Base-by-base conservation (phyloP, 306 rosid genomes). In the Argentina anserina region DNA sequence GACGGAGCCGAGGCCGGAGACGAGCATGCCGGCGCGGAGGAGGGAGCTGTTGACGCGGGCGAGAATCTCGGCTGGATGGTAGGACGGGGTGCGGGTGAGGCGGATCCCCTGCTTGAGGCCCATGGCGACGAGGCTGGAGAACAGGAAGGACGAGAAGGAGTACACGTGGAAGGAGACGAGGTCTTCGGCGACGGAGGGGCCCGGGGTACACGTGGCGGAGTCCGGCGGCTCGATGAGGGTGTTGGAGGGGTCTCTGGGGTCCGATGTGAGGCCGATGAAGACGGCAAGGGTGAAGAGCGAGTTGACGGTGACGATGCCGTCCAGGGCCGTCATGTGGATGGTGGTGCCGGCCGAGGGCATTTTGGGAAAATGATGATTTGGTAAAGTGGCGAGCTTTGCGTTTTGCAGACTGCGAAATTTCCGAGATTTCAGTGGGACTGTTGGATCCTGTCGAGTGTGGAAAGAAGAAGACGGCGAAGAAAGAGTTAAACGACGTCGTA, bases 111-210 rank as follows among this genome's bases (percentile, higher is more conserved):
- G 97, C 61, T 91, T 91, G 86, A 94, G 91, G 0, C 86, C 94
- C 33, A 91, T 74, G 18, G 98, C 98, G 67, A 94, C 29, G 52
- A 94, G 93, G 86, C 97, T 94, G 65, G 97, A 94, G 90, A 94
- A 91, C 85, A 94, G 97, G 85, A 94, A 94, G 75, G 90, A 94
- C 84, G 96, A 89, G 92, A 94, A 94, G 46, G 98, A 89, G 92
- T 86, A 94, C 49, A 91, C 97, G 33, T 94, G 98, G 84, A 91
- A 94, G 72, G 97, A 53, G 5, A 94, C 83, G 34, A 94, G 89
- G 61, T 91, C 87, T 65, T 89, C 85, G 45, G 90, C 96, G 25
- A 91, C 79, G 47, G 86, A 49, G 47, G 89, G 63, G 34, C 84
- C 76, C 15, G 97, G 86, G 5, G n/a, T 17, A 74, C 98, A 94